Percentiles rank a stretch among this genome's conserved stretches.
Conservation (phyloP, 257 asterid species). For the Coffea eugenioides region DNA sequence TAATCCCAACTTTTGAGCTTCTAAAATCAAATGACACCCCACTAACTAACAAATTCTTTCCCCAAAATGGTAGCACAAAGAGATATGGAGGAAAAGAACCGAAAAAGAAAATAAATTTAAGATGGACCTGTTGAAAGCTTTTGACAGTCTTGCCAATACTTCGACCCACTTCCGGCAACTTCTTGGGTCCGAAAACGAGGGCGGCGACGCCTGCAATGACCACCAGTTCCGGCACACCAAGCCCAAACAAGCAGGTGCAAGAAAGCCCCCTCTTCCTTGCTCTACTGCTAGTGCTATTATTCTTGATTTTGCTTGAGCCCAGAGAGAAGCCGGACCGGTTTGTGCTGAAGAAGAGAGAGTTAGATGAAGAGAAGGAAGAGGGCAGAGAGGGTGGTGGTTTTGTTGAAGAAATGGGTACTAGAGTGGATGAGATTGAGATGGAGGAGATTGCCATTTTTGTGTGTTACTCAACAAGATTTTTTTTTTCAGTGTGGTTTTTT, state of each 20-base stretch:
- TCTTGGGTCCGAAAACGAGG: constrained; percentile 79
- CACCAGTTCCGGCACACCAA: constrained; percentile 87
- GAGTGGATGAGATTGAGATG: background rate
- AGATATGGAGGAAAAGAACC: too few relatives aligned
- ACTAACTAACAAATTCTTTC: too few relatives aligned
- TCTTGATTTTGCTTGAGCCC: constrained; percentile 1
- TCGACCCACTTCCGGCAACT: constrained; percentile 84
- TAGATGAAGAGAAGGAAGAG: constrained; percentile 11
- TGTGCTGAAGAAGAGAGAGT: constrained; percentile 4
- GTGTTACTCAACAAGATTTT: background rate
- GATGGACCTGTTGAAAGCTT: constrained; percentile 82
- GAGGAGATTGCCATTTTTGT: constrained; percentile 12
- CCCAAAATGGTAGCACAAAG: background rate
- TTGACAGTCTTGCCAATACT: constrained; percentile 86
- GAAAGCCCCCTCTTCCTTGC: constrained; percentile 39
- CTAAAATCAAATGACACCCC: too few relatives aligned
- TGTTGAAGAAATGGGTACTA: background rate
- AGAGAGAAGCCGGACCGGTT: constrained; percentile 1
- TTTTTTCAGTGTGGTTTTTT: background rate
- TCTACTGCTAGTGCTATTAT: too few relatives aligned
- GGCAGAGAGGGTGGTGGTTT: background rate
- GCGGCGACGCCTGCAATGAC: constrained; percentile 84
- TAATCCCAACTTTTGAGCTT: background rate
- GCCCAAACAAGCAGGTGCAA: constrained; percentile 75
- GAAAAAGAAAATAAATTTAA: background rate